phyloP scores from a whole-genome alignment of 805 yeast genomes.

The Pichia scutulata region DNA sequence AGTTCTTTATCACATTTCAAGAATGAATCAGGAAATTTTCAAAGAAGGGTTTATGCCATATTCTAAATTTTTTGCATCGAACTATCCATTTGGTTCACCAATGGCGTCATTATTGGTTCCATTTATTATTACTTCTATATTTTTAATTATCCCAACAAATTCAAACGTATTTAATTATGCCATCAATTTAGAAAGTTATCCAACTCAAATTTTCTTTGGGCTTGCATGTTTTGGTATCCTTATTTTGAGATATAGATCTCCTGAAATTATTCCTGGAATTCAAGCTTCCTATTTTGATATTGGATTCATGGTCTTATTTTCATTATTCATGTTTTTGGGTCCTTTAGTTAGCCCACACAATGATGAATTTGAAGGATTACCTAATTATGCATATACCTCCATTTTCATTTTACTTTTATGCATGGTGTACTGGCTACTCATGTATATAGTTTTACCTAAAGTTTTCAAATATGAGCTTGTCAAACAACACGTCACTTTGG shows the following conservation, averaged over 20 bases:
- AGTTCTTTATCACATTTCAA: constrained; percentile 44
- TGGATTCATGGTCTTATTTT: constrained; percentile 35
- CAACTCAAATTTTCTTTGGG: constrained; percentile 41
- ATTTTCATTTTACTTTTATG: constrained; percentile 36
- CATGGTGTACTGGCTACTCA: constrained; percentile 46
- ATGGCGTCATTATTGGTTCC: constrained; percentile 39
- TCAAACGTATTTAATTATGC: constrained; percentile 46
- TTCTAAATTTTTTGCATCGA: constrained; percentile 44
- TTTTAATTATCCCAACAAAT: constrained; percentile 36
- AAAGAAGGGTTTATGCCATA: constrained; percentile 48
- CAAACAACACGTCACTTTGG: background rate
- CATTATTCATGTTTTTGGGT: constrained; percentile 41
- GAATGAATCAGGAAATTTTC: constrained; percentile 51
- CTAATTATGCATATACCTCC: constrained; percentile 43
- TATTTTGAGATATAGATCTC: constrained; percentile 44
- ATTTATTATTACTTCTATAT: constrained; percentile 32
- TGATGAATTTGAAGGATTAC: constrained; percentile 32
- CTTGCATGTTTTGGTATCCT: constrained; percentile 52
- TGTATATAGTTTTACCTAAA: constrained; percentile 44
- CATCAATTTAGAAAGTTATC: constrained; percentile 45
- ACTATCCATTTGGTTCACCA: constrained; percentile 49
- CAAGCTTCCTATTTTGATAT: constrained; percentile 45
- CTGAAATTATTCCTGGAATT: constrained; percentile 42
- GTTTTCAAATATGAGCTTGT: constrained; percentile 21
- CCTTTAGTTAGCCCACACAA: constrained; percentile 33